These are phyloP conservation scores for Lachnellula cervina DNA, from an alignment of 2,329 filamentous ascomycete species.

Conservation along the genomic window DNA sequence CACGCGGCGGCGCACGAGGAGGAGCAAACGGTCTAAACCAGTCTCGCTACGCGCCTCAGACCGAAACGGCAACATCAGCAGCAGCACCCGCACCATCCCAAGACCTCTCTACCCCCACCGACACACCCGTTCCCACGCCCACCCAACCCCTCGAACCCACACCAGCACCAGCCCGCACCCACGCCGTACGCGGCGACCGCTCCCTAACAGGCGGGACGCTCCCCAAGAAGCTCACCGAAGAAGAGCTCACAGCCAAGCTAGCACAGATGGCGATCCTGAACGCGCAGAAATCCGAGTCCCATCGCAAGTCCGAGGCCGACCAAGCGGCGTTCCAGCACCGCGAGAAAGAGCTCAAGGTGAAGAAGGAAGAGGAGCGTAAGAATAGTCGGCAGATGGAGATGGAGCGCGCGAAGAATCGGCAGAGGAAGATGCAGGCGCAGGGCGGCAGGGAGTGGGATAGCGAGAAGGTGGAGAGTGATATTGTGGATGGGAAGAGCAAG, in stretches of 20 bases:
- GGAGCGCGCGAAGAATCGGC: constrained; percentile 32
- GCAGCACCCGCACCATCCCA: background rate
- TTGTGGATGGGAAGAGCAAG: constrained; percentile 24
- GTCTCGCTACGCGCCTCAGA: constrained; percentile 21
- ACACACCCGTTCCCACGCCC: constrained; percentile 1
- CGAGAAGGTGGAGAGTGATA: constrained; percentile 30
- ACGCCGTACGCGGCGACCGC: constrained; percentile 49
- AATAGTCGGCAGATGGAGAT: constrained; percentile 30
- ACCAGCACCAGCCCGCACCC: constrained; percentile 21
- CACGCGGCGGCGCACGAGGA: constrained; percentile 14
- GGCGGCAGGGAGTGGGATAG: constrained; percentile 32
- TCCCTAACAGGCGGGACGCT: constrained; percentile 48
- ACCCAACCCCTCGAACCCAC: constrained; percentile 4
- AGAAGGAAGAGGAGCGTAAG: constrained; percentile 25
- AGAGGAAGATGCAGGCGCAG: constrained; percentile 32
- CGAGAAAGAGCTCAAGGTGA: constrained; percentile 47
- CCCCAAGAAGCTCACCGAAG: constrained; percentile 59
- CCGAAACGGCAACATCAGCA: constrained; percentile 1
- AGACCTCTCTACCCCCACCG: background rate
- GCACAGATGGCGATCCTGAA: constrained; percentile 58
- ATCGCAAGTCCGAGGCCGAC: constrained; percentile 64
- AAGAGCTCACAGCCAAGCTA: constrained; percentile 56
- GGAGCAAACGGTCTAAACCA: constrained; percentile 16
- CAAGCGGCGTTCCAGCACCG: constrained; percentile 58
- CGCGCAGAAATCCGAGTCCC: constrained; percentile 52